Conservation (phyloP, 371 early-diverging fungal species). For the Mortierella sp. region DNA sequence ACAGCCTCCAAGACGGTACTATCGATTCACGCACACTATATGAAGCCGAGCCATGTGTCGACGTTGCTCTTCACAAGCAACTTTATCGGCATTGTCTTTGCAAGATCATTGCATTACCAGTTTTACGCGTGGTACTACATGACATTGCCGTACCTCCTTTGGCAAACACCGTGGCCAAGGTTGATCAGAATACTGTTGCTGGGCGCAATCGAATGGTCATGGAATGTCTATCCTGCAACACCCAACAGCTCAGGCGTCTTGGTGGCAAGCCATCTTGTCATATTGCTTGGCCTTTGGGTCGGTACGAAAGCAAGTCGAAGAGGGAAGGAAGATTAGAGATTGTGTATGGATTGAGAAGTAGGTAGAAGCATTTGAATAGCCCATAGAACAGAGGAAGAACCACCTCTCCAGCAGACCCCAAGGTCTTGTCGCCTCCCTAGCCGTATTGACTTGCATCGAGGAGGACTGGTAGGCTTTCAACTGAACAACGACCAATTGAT, state of each 20-base stretch:
- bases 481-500: too few relatives aligned
- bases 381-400: too few relatives aligned
- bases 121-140: constrained; percentile 96
- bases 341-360: too few relatives aligned
- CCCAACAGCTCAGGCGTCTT: constrained; percentile 61
- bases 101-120: constrained; percentile 93
- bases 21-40: constrained; percentile 28
- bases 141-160: constrained; percentile 84
- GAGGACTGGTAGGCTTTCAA: too few relatives aligned
- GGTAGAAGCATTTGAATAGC: too few relatives aligned
- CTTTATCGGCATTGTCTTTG: constrained; percentile 88
- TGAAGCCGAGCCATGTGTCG: constrained; percentile 66
- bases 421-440: too few relatives aligned
- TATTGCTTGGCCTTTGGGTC: constrained; percentile 56
- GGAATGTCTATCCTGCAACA: constrained; percentile 86
- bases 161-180: constrained; percentile 52
- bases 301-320: constrained; percentile 9
- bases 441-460: too few relatives aligned
- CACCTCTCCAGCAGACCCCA: too few relatives aligned
- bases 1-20: constrained; percentile 23
- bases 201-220: constrained; percentile 71
- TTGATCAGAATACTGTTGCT: constrained; percentile 25
- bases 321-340: too few relatives aligned
- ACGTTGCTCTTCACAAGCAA: constrained; percentile 81
- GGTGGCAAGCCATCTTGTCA: constrained; percentile 58